Evolutionary conservation across 1,284 basidiomycete species (phyloP).

Genomic region (Apiotrichum laibachii): DNA sequence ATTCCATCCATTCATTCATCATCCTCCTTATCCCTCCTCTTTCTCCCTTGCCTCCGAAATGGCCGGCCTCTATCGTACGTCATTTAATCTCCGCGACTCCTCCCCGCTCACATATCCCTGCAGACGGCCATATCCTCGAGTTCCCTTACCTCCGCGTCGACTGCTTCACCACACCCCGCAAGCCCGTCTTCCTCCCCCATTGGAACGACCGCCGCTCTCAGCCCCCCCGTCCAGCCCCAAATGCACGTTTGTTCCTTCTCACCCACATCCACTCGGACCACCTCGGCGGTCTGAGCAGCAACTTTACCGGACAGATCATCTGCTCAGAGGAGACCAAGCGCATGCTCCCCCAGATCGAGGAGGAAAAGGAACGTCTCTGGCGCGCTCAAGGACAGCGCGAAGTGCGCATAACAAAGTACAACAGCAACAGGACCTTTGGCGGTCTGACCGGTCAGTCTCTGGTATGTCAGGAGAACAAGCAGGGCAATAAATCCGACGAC

Average conservation of each 20-base stretch:
- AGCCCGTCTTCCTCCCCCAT: slow-evolving; percentile 14
- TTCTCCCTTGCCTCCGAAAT: slow-evolving; percentile 14
- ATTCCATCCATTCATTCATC: not conserved
- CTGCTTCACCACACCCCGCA: slow-evolving; percentile 59
- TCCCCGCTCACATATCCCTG: not conserved
- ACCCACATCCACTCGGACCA: slow-evolving; percentile 84
- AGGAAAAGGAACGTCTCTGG: slow-evolving; percentile 61
- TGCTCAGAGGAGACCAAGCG: slow-evolving; percentile 78
- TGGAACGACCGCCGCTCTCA: slow-evolving; percentile 7
- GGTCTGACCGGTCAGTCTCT: slow-evolving; percentile 11
- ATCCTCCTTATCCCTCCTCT: not conserved
- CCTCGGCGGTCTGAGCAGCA: slow-evolving; percentile 35
- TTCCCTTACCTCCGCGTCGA: slow-evolving; percentile 74
- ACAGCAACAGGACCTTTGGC: not conserved
- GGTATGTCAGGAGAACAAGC: slow-evolving; percentile 33
- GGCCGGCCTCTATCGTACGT: slow-evolving; percentile 41
- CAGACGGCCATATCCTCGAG: slow-evolving; percentile 50
- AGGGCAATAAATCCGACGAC: too few relatives aligned
- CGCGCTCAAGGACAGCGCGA: slow-evolving; percentile 58
- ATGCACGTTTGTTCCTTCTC: slow-evolving; percentile 67
- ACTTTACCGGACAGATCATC: slow-evolving; percentile 56
- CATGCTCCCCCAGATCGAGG: slow-evolving; percentile 73
- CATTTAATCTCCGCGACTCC: not conserved
- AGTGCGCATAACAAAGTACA: slow-evolving; percentile 58
- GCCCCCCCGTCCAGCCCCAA: slow-evolving; percentile 33